phyloP scores from a whole-genome alignment of 805 yeast species.

The Pachysolen tannophilus region DNA sequence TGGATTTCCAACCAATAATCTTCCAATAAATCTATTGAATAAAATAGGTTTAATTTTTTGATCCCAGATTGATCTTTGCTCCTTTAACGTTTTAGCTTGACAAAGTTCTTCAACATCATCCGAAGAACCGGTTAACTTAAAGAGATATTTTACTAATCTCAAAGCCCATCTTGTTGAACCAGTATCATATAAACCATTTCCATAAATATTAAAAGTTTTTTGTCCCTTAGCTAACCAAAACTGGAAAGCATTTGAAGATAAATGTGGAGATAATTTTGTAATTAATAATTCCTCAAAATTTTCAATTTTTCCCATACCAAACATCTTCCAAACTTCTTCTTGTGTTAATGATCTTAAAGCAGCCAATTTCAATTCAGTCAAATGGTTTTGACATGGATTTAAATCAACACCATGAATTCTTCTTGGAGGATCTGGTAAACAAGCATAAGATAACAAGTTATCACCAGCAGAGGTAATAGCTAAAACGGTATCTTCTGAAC shows the following conservation, averaged over 20 bases:
- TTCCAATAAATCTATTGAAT: constrained; percentile 62
- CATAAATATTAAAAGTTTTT: constrained; percentile 43
- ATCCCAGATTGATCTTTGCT: constrained; percentile 62
- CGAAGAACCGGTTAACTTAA: constrained; percentile 45
- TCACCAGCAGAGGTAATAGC: constrained; percentile 88
- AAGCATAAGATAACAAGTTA: constrained; percentile 66
- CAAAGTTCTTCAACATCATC: constrained; percentile 49
- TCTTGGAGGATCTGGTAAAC: constrained; percentile 64
- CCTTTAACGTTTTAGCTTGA: constrained; percentile 44
- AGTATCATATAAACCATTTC: constrained; percentile 67
- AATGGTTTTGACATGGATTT: constrained; percentile 77
- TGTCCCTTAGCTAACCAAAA: constrained; percentile 66
- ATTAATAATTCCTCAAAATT: constrained; percentile 45
- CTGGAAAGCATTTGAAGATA: constrained; percentile 76
- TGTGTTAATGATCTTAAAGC: constrained; percentile 48
- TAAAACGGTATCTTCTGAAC: constrained; percentile 59
- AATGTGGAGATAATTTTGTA: constrained; percentile 51
- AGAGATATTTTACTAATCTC: constrained; percentile 54
- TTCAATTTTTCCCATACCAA: constrained; percentile 65
- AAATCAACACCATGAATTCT: constrained; percentile 80
- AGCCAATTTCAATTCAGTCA: constrained; percentile 72
- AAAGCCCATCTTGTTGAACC: constrained; percentile 87
- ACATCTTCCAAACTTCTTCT: constrained; percentile 63
- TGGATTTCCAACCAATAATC: constrained; percentile 69
- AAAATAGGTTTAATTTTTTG: constrained; percentile 56